A percentile compares a stretch with the other conserved stretches of the same genome.
Evolutionary conservation across 1,284 basidiomycete genomes (phyloP).

Genomic region (Puccinia hordei): DNA sequence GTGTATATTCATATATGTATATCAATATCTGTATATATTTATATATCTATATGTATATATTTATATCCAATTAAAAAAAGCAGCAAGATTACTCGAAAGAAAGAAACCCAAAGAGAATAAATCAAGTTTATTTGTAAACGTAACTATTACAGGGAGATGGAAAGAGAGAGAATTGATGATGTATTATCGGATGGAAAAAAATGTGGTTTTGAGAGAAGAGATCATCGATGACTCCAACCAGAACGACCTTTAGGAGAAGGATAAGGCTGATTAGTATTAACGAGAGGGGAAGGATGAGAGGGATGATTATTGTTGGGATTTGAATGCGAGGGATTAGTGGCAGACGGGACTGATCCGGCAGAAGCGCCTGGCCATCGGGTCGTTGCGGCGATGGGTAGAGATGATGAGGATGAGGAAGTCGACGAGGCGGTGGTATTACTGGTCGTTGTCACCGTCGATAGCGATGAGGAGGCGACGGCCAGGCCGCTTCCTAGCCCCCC

Average conservation of each 20-base stretch:
- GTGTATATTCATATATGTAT: too few relatives aligned
- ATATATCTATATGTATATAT: too few relatives aligned
- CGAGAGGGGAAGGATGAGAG: neutral
- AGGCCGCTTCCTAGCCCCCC: too few relatives aligned
- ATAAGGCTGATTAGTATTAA: neutral
- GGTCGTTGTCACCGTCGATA: neutral
- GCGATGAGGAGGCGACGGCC: neutral
- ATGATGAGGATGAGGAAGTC: slow-evolving; percentile 7
- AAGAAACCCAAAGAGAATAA: neutral
- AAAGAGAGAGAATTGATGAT: neutral
- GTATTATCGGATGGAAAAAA: neutral
- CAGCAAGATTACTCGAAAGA: neutral
- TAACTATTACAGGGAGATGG: neutral
- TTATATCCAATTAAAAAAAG: too few relatives aligned
- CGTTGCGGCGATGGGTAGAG: neutral
- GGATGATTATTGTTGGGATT: neutral
- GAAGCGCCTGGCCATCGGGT: neutral
- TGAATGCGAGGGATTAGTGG: too few relatives aligned
- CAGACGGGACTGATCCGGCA: too few relatives aligned
- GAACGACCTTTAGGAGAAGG: slow-evolving; percentile 3
- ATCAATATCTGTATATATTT: too few relatives aligned
- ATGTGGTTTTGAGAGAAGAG: neutral
- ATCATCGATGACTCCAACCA: slow-evolving; percentile 19
- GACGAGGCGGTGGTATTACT: slow-evolving; percentile 9
- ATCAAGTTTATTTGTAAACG: neutral